Evolutionary conservation across 129 eudicot genomes (phyloP).

Genomic region (Centaurea solstitialis): DNA sequence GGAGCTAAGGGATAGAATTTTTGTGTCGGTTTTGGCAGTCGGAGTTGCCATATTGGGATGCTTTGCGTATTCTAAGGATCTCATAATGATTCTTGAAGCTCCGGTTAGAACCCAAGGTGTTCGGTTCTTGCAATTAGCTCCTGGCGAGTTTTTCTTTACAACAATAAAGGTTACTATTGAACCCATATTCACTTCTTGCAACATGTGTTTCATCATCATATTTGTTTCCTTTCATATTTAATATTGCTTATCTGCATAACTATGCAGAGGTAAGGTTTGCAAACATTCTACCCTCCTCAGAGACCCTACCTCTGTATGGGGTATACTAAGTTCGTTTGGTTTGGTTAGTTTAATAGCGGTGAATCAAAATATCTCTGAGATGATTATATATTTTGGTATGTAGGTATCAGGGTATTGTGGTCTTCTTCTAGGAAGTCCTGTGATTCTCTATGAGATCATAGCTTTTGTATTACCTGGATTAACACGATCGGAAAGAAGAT

Average conservation of each 20-base stretch:
- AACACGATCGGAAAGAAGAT: slow-evolving; percentile 80
- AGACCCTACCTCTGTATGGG: background rate
- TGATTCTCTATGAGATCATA: slow-evolving; percentile 92
- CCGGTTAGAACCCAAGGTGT: slow-evolving; percentile 95
- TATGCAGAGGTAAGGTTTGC: background rate
- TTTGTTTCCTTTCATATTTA: background rate
- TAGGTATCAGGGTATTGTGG: slow-evolving; percentile 99
- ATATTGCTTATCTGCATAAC: background rate
- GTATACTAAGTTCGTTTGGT: background rate
- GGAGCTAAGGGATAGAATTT: slow-evolving; percentile 86
- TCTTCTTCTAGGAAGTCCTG: slow-evolving; percentile 89
- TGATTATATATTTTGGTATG: background rate
- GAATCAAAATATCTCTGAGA: background rate
- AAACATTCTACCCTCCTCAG: background rate
- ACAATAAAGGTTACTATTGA: slow-evolving; percentile 66
- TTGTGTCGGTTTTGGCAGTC: slow-evolving; percentile 91
- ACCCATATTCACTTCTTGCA: slow-evolving; percentile 11
- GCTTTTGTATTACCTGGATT: slow-evolving; percentile 94
- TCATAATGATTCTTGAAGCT: slow-evolving; percentile 89
- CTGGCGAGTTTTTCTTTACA: slow-evolving; percentile 97
- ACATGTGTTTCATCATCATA: background rate
- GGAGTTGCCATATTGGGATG: slow-evolving; percentile 94
- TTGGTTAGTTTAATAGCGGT: background rate
- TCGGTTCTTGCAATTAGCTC: slow-evolving; percentile 91
- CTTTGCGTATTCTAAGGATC: slow-evolving; percentile 89